Evolutionary conservation across 139 green algal species (phyloP), one percentile per base, ranked within the genome.

Genomic region (Haematococcus sp.): DNA sequence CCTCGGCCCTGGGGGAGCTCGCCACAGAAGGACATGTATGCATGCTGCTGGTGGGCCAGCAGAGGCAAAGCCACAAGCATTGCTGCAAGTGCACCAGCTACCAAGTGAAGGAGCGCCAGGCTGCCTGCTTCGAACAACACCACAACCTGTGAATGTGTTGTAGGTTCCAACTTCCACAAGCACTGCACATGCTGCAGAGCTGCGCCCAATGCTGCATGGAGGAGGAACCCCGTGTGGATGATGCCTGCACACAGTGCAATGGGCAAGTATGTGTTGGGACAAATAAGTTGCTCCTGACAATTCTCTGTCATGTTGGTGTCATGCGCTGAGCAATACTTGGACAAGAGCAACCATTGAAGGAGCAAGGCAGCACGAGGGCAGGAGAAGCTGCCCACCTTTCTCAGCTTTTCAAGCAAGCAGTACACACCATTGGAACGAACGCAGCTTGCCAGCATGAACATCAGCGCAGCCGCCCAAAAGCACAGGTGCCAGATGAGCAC

Each of bases 211-310:
- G 61, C 68, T 40, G 75, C 51, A 70, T 88, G 77, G 4, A 81
- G 61, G 20, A 90, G 44, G 76, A 85, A 91, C 31, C 81, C 85
- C 0, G 75, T 73, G 63, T 87, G 86, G 31, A 93, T 22, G 2
- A 90, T 60, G 16, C 83, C 83, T 83, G 80, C 32, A 66, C 3
- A 27, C 16, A 7, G 11, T 7, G 40, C 7, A 7, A 11, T 11
- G 11, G 40, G 40, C 40, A 49, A 11, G 40, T 19, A 49, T 49
- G 11, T 7, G 40, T 49, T 49, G 7, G 40, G 7, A 49, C 27
- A 30, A 3, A 74, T n/a, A n/a, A n/a, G n/a, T n/a, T n/a, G n/a
- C n/a, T n/a, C n/a, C n/a, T n/a, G n/a, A n/a, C n/a, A n/a, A n/a
- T n/a, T n/a, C n/a, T n/a, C n/a, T n/a, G n/a, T n/a, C n/a, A n/a